Base-by-base conservation (phyloP, 2,329 filamentous ascomycete genomes). In the Trichoderma asperellum region DNA sequence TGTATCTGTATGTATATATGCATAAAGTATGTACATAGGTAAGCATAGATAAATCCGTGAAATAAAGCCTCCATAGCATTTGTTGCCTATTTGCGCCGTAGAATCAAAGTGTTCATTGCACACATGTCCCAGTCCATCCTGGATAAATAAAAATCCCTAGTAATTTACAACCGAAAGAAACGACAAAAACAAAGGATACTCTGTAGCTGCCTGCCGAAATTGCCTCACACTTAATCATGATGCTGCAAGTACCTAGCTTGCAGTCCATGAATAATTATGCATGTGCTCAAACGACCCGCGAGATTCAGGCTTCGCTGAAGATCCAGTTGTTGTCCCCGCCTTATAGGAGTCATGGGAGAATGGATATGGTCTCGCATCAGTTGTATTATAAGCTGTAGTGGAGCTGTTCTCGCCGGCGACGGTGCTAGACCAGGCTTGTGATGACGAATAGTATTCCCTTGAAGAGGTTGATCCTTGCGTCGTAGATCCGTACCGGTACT, bases 261-360 rank as follows among this genome's bases (percentile, higher is more conserved):
- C 79, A 72, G 83, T 87, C 87, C 87, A 88, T 37, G 85, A 86
- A 75, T 88, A 88, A 75, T 87, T 84, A 75, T 82, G 84, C 77
- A 87, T 80, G 60, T 79, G 80, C 67, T 84, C 83, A 69, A 84
- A 85, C 16, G 85, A 85, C 21, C 80, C 81, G 57, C 82, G 77
- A 34, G 80, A 75, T 18, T 81, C 79, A 7, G 78, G 71, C 73
- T 79, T 79, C 16, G 75, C 64, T n/a, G 78, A 72, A 11, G 78
- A 72, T 11, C 76, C 68, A 40, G 72, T 73, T 16, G 74, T 59
- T 29, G 75, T 68, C 52, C 72, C 70, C 63, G 70, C 73, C 75
- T 85, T 85, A 76, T 86, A 86, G 49, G 83, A 81, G 47, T 86
- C 84, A 55, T 79, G 77, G 1, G 83, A 77, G 65, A 84, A 86